Base-by-base conservation (phyloP, 768 basidiomycete genomes). In the Pleurotus tuoliensis region DNA sequence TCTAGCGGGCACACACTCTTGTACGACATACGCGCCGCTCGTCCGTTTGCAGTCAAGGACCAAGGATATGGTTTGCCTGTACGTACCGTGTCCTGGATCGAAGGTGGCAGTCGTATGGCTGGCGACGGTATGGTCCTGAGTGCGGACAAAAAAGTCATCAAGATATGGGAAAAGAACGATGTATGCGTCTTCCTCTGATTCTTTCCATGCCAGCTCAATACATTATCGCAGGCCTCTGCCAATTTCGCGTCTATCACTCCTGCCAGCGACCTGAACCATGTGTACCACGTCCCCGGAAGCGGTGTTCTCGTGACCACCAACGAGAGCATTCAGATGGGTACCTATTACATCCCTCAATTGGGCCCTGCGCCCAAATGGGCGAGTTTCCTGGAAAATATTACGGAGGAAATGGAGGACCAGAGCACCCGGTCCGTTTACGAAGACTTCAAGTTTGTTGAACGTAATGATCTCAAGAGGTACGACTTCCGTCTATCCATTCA, bases 291-390 rank as follows among this genome's bases (percentile, higher is more conserved):
- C 53, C 90, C 94, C 1, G 85, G 85, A 7, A 94, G 92, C 55
- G 97, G 97, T 9, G 73, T 99, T 30, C 71, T 98, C 47, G 82
- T 98, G 77, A 86, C 88, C 22, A 93, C 97, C 18, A 97, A 97
- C 69, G 97, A 99, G 69, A 91, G 93, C n/a, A 92, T 96, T 50
- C 90, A 92, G 64, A 91, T 98, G 88, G 89, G 84, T 24, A 87
- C 89, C 4, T 98, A 92, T 71, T 98, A 94, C 68, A 86, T 98
- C 47, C 97, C 97, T 9, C 92, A 96, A 64, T 84, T 99, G 11
- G 97, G 97, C 0, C 94, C 95, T 2, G 97, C 97, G 8, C 96
- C 97, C 4, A 84, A 86, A 62, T 99, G 97, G 97, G 93, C 92
- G 37, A 88, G 88, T 66, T 99, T 99, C 86, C 84, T 99, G 57